These are phyloP conservation scores for Endocalyx cinctus DNA, from an alignment of 2,329 filamentous ascomycete species.

Conservation along the genomic window DNA sequence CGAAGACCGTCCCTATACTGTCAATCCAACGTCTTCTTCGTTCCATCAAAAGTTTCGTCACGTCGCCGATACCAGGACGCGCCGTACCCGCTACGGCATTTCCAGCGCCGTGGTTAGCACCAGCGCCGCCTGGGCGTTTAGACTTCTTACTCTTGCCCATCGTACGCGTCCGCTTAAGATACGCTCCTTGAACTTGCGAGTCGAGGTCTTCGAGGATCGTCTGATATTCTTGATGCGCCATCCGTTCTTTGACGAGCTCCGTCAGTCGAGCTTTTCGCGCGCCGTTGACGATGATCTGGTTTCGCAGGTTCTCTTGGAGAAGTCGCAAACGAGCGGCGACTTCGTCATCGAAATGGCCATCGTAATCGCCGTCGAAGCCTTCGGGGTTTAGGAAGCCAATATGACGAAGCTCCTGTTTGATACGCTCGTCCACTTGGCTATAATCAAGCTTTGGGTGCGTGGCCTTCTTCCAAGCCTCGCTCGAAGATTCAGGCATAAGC, in stretches of 20 bases:
- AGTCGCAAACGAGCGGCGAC: slow-evolving; percentile 84
- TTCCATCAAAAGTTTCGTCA: slow-evolving; percentile 90
- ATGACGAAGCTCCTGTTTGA: slow-evolving; percentile 85
- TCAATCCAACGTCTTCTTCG: slow-evolving; percentile 83
- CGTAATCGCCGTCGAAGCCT: slow-evolving; percentile 66
- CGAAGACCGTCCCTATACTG: slow-evolving; percentile 85
- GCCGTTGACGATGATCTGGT: slow-evolving; percentile 82
- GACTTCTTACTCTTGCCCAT: slow-evolving; percentile 93
- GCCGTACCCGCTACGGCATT: slow-evolving; percentile 57
- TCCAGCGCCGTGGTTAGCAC: slow-evolving; percentile 61
- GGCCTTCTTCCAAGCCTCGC: slow-evolving; percentile 74
- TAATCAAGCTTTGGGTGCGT: slow-evolving; percentile 76
- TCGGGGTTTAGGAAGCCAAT: slow-evolving; percentile 79
- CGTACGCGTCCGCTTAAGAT: slow-evolving; percentile 90
- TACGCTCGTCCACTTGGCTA: slow-evolving; percentile 78
- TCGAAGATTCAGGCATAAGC: slow-evolving; percentile 71
- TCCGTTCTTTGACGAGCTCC: slow-evolving; percentile 83
- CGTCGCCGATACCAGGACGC: slow-evolving; percentile 80
- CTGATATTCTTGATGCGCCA: slow-evolving; percentile 95
- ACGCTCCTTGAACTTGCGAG: slow-evolving; percentile 88
- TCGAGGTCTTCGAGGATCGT: slow-evolving; percentile 97
- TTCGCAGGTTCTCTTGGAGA: slow-evolving; percentile 75
- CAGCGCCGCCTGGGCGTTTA: slow-evolving; percentile 71
- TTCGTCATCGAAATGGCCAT: slow-evolving; percentile 88
- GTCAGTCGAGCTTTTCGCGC: slow-evolving; percentile 82